phyloP scores from a whole-genome alignment of 2,329 filamentous ascomycete species.

The Trichoderma sp. region DNA sequence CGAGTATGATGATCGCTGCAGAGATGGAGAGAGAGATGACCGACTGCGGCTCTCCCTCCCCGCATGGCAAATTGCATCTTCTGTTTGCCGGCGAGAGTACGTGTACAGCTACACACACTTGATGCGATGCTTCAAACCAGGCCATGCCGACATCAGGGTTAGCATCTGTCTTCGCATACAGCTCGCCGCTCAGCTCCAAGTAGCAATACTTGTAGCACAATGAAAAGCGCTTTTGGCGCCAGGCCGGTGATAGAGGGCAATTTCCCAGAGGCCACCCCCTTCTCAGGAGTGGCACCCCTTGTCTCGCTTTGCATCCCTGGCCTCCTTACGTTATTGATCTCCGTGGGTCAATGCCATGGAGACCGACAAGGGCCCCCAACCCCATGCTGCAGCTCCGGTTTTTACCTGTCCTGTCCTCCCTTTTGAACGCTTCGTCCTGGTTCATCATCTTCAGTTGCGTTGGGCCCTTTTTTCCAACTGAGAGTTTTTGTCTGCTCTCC shows the following conservation, averaged over 20 bases:
- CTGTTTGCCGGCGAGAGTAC: not conserved
- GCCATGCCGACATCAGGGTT: not conserved
- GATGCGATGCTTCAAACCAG: not conserved
- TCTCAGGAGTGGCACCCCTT: constrained; percentile 20
- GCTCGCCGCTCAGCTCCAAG: not conserved
- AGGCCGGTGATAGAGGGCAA: constrained; percentile 1
- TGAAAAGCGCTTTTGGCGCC: constrained; percentile 13
- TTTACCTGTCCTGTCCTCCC: constrained; percentile 18
- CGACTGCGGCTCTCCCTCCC: not conserved
- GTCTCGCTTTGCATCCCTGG: constrained; percentile 19
- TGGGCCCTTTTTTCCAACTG: constrained; percentile 47
- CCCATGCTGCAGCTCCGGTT: constrained; percentile 13
- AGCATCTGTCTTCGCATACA: not conserved
- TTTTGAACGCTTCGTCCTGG: constrained; percentile 24
- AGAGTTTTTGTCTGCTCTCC: constrained; percentile 50
- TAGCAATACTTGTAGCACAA: not conserved
- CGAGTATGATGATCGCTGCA: not conserved
- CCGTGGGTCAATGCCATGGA: constrained; percentile 18
- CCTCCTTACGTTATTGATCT: constrained; percentile 16
- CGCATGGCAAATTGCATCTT: not conserved
- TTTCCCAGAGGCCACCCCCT: constrained; percentile 18
- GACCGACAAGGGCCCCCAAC: constrained; percentile 9
- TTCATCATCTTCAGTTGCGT: constrained; percentile 32
- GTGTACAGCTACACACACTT: not conserved
- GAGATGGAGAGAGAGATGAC: not conserved